Percentiles rank a stretch among this genome's conserved stretches.
These are phyloP conservation scores for Starmerella sp. DNA, from an alignment of 805 yeast genomes.

Conservation along the genomic window DNA sequence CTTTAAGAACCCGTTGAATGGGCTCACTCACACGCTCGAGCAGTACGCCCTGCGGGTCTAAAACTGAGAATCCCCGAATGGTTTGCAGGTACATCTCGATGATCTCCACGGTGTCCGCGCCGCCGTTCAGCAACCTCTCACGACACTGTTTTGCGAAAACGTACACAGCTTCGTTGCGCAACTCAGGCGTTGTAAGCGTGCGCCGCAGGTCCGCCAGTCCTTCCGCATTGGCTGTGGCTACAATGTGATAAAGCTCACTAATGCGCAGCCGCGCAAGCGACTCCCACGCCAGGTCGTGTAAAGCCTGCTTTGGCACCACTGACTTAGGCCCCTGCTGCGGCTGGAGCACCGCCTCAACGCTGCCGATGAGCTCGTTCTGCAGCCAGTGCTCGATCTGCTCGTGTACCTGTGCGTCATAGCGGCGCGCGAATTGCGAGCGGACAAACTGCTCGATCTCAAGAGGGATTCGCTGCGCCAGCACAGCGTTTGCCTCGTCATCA, in stretches of 20 bases:
- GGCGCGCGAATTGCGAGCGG: constrained; percentile 5
- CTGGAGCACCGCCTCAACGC: not conserved
- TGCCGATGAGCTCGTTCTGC: not conserved
- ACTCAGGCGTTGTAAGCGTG: constrained; percentile 39
- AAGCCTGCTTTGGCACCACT: not conserved
- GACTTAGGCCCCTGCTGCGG: constrained; percentile 6
- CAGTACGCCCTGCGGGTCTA: constrained; percentile 83
- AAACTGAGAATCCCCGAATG: constrained; percentile 53
- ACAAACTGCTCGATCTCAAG: constrained; percentile 14
- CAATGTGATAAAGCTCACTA: constrained; percentile 48
- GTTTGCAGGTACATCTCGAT: constrained; percentile 59
- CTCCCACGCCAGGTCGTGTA: constrained; percentile 5
- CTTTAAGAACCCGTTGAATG: constrained; percentile 57
- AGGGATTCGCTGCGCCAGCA: constrained; percentile 19
- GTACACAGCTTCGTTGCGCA: constrained; percentile 42
- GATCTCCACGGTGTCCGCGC: constrained; percentile 65
- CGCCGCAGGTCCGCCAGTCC: constrained; percentile 49
- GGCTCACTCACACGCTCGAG: constrained; percentile 70
- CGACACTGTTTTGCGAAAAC: constrained; percentile 39
- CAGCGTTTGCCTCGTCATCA: constrained; percentile 17
- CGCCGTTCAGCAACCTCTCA: constrained; percentile 55
- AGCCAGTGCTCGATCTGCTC: constrained; percentile 7
- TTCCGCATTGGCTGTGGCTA: constrained; percentile 40
- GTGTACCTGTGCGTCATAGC: constrained; percentile 6
- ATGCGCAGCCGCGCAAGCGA: constrained; percentile 36